Evolutionary conservation across 768 basidiomycete genomes (phyloP).

Genomic region (Termitomyces sp.): DNA sequence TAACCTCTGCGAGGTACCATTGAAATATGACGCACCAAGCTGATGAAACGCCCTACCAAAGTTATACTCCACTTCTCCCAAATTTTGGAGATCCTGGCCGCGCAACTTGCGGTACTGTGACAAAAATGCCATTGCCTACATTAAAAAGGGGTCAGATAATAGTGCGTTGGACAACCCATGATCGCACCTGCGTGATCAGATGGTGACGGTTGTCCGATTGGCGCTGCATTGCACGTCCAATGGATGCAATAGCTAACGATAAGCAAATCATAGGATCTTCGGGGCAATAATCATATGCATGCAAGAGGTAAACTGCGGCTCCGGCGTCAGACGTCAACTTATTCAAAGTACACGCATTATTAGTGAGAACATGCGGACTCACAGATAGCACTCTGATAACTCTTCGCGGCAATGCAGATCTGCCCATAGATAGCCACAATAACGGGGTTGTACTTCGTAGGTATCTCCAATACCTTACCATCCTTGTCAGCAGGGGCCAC

Average conservation of each 20-base stretch:
- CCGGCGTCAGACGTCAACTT: not conserved
- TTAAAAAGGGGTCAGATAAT: not conserved
- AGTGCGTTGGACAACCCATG: not conserved
- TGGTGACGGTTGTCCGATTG: constrained; percentile 94
- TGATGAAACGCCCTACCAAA: constrained; percentile 91
- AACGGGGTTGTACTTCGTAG: constrained; percentile 68
- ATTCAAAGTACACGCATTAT: not conserved
- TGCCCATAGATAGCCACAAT: constrained; percentile 76
- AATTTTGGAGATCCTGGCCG: constrained; percentile 30
- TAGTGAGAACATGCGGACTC: constrained; percentile 22
- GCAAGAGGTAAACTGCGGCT: constrained; percentile 55
- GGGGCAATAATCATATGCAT: constrained; percentile 81
- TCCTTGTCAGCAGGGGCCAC: constrained; percentile 10
- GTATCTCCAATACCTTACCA: constrained; percentile 31
- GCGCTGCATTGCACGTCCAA: constrained; percentile 89
- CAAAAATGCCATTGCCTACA: constrained; percentile 81
- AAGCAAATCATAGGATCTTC: constrained; percentile 85
- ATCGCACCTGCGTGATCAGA: constrained; percentile 60
- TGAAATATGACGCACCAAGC: constrained; percentile 49
- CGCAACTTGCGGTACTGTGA: constrained; percentile 72
- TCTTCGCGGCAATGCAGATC: constrained; percentile 76
- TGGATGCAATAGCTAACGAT: constrained; percentile 74
- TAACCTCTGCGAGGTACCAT: not conserved
- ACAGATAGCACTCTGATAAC: constrained; percentile 92
- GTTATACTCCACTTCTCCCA: constrained; percentile 88